These are phyloP conservation scores for Actinomortierella ambigua DNA, from an alignment of 371 early-diverging fungal genomes.

Conservation along the genomic window DNA sequence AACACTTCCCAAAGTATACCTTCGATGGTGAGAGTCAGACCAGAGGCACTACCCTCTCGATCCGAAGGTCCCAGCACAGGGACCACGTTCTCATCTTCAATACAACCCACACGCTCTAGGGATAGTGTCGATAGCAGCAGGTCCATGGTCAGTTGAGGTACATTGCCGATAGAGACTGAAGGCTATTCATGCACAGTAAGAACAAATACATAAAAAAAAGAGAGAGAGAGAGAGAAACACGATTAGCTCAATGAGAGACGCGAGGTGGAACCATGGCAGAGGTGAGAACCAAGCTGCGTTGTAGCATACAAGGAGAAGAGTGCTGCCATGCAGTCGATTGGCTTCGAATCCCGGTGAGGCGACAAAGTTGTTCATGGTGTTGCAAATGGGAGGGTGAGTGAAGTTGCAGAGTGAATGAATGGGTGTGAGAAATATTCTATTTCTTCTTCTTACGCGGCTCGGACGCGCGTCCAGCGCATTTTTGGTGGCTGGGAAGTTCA, in stretches of 20 bases:
- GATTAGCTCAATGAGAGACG: conserved; percentile 1
- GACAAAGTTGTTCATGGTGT: conserved; percentile 51
- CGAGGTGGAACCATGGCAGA: neutral
- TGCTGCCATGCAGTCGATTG: conserved; percentile 48
- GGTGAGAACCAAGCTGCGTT: neutral
- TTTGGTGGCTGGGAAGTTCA: too few species aligned
- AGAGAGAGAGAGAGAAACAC: neutral
- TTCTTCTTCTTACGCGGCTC: too few species aligned
- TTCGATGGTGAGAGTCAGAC: conserved; percentile 54
- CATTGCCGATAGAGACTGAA: conserved; percentile 81
- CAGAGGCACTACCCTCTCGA: conserved; percentile 29
- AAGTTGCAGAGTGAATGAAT: too few species aligned
- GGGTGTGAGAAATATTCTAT: too few species aligned
- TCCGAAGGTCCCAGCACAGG: conserved; percentile 54
- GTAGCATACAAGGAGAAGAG: conserved; percentile 50
- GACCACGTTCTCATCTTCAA: conserved; percentile 62
- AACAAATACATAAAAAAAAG: neutral
- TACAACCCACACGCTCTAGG: conserved; percentile 68
- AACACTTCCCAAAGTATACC: conserved; percentile 41
- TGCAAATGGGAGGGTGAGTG: conserved; percentile 1
- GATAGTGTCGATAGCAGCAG: conserved; percentile 69
- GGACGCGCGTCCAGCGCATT: too few species aligned
- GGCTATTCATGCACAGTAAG: conserved; percentile 47
- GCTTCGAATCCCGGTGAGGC: conserved; percentile 49
- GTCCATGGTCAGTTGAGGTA: conserved; percentile 77